A percentile compares a stretch with the other conserved stretches of the same genome.
Conservation (phyloP, 768 basidiomycete genomes). For the Psilocybe tampanensis region DNA sequence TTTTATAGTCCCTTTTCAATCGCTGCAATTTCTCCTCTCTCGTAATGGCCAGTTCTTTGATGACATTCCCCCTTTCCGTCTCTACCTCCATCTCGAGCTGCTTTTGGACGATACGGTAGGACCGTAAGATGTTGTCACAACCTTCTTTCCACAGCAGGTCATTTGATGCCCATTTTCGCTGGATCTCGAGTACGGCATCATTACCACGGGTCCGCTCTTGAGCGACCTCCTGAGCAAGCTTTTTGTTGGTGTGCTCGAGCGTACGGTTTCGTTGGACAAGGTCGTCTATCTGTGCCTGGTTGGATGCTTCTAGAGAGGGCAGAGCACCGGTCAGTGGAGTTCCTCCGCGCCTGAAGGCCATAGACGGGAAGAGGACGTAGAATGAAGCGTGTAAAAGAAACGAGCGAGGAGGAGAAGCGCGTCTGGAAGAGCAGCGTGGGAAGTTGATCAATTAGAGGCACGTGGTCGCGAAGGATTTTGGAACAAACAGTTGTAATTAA, state of each 20-base stretch:
- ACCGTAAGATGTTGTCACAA: constrained; percentile 62
- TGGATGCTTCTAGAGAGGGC: constrained; percentile 57
- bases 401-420: too few relatives aligned
- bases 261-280: constrained; percentile 70
- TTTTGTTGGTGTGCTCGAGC: constrained; percentile 61
- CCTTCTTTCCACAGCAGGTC: constrained; percentile 61
- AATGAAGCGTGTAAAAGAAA: background rate
- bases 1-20: constrained; percentile 65
- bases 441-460: constrained; percentile 7
- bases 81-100: constrained; percentile 56
- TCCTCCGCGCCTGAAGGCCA: constrained; percentile 19
- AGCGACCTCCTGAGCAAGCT: constrained; percentile 39
- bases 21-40: constrained; percentile 61
- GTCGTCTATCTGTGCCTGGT: constrained; percentile 72
- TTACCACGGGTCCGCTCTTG: background rate
- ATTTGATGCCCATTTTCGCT: constrained; percentile 54
- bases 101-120: constrained; percentile 67
- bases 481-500: background rate
- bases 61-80: constrained; percentile 48
- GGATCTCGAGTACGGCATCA: constrained; percentile 41
- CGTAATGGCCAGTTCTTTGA: constrained; percentile 55
- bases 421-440: constrained; percentile 5
- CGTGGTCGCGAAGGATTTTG: constrained; percentile 16
- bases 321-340: constrained; percentile 25
- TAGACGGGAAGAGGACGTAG: background rate